Conservation (phyloP, 805 yeast genomes). For the Zygosaccharomyces bailii region DNA sequence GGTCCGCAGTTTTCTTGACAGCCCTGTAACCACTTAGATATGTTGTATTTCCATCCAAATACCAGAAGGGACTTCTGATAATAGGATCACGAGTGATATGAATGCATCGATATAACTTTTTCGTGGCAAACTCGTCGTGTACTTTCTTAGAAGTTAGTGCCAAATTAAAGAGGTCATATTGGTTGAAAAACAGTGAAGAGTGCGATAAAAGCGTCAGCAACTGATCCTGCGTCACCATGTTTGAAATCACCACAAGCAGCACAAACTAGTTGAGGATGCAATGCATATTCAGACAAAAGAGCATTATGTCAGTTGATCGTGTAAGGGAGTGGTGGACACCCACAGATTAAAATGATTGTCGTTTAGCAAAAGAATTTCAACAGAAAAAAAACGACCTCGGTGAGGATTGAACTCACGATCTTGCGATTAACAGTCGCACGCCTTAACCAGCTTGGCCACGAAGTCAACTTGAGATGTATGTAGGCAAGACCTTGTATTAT, state of each 20-base stretch:
- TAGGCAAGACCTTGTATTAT: not conserved
- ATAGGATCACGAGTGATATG: constrained; percentile 38
- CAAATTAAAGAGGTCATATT: constrained; percentile 38
- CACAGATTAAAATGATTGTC: not conserved
- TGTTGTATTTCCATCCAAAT: constrained; percentile 38
- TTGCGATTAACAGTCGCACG: constrained; percentile 58
- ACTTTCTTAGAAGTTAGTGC: constrained; percentile 33
- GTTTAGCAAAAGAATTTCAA: not conserved
- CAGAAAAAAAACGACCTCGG: constrained; percentile 43
- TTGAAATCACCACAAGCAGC: not conserved
- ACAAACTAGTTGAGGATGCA: not conserved
- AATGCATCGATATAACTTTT: constrained; percentile 39
- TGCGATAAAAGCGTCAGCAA: constrained; percentile 9
- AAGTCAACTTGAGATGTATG: constrained; percentile 33
- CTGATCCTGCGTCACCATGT: constrained; percentile 11
- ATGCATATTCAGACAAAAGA: not conserved
- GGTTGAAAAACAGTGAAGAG: constrained; percentile 36
- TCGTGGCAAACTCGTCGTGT: constrained; percentile 32
- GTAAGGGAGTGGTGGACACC: not conserved
- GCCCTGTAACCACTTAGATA: constrained; percentile 39
- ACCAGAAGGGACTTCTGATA: constrained; percentile 31
- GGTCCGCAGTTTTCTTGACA: constrained; percentile 35
- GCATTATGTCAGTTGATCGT: not conserved
- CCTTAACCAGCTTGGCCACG: constrained; percentile 56
- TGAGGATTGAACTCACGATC: constrained; percentile 56